Evolutionary conservation across 73 alveolate genomes (phyloP), one percentile per base, ranked within the genome.

Genomic region (Paramecium sonneborni): DNA sequence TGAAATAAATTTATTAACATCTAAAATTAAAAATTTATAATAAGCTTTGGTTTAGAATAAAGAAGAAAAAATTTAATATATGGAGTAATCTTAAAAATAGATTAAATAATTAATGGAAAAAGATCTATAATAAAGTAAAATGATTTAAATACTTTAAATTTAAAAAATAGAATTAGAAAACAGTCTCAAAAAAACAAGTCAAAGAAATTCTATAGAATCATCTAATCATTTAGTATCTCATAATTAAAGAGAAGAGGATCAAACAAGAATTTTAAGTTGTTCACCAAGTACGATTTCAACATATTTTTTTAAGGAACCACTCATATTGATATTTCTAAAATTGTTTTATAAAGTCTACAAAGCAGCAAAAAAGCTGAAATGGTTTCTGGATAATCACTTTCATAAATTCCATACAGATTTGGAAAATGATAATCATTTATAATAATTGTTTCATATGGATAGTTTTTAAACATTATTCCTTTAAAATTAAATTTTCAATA

Each of bases 341-440:
- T 39, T 74, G 57, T 74, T 74, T 74, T 74, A 74, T 62, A 62
- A 62, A 32, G 28, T 26, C 46, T 62, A n/a, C n/a, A 37, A 39
- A 74, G 32, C 44, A 74, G 32, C 44, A 74, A 74, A 39, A 74
- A 74, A 74, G 26, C 58, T 21, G 87, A 74, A 39, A 74, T 74
- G 87, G 87, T 74, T n/a, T 74, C n/a, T 18, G 87, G 87, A 74
- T 74, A 32, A n/a, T 74, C 87, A 10, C 58, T 37, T 28, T 39
- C 55, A 21, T 26, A 62, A 62, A 62, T 62, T 21, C 87, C 87
- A 12, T 74, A 74, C 32, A 74, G 21, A 37, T 74, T 74, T 74
- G 87, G 87, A 21, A 74, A 74, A 62, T 62, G 84, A 62, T 62
- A 62, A 26, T 52, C 52, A 32, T 23, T 62, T 30, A 62, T 62